Base-by-base conservation (phyloP, 1,284 basidiomycete species). In the Melanopsichium pennsylvanicum region DNA sequence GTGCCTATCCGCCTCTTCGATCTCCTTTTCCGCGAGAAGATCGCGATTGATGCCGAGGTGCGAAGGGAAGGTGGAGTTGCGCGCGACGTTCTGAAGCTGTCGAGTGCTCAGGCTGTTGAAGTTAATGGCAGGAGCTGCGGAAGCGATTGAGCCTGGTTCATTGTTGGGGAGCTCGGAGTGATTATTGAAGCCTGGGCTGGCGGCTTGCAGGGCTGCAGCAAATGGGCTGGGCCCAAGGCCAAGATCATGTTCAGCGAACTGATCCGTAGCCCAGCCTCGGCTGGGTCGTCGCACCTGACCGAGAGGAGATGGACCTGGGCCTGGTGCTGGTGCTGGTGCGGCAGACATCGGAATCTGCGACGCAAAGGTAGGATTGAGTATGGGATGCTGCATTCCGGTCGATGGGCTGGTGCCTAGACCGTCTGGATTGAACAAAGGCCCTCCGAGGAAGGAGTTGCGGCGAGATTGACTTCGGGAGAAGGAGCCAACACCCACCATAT, bases 401-500 rank as follows among this genome's bases (percentile, higher is more conserved):
- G 43, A 29, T 11, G 27, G 35, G 15, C 21, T 35, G 3, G 39
- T 37, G n/a, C 22, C 11, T 11, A 40, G 43, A 13, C 39, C 39
- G 3, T 63, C 39, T n/a, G 40, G 31, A 12, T 52, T 48, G 40
- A 61, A 49, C 23, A 59, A 18, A 13, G 59, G 52, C 5, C 43
- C 48, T 6, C 21, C 64, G n/a, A 74, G 50, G 33, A 68, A 48
- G 13, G 72, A 74, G 34, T 74, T 74, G 34, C 70, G 61, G 5
- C 72, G 42, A 4, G 72, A 74, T 10, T 63, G 62, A 25, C 48
- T 63, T 11, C 71, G 54, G 5, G 55, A 60, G 36, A 33, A 74
- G 13, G 73, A 75, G 18, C 73, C 73, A 15, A 75, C 50, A 15
- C 73, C 73, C 8, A 64, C 73, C 73, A 75, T 75, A 37, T 52